A percentile compares a stretch with the other conserved stretches of the same genome.
These are phyloP conservation scores for Phytophthora citrophthora DNA, from an alignment of 352 stramenopile species.

Conservation along the genomic window DNA sequence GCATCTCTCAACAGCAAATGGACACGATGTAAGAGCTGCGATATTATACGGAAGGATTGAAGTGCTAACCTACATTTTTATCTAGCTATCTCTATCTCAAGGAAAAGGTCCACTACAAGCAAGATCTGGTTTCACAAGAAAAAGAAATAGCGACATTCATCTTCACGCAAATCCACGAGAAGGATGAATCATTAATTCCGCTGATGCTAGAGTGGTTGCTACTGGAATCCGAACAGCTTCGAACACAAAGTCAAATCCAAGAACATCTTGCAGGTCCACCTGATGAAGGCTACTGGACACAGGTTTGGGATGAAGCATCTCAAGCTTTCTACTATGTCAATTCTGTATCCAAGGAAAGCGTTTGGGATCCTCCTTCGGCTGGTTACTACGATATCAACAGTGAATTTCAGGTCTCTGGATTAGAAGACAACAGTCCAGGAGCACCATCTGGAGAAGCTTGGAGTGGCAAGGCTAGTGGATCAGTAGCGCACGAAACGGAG, in stretches of 20 bases:
- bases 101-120: slow-evolving; percentile 78
- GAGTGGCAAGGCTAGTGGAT: background rate
- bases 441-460: slow-evolving; percentile 2
- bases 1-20: slow-evolving; percentile 58
- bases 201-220: slow-evolving; percentile 81
- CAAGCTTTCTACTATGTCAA: slow-evolving; percentile 75
- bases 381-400: slow-evolving; percentile 73
- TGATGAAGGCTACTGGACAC: slow-evolving; percentile 62
- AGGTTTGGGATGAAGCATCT: slow-evolving; percentile 69
- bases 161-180: slow-evolving; percentile 61
- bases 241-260: slow-evolving; percentile 72
- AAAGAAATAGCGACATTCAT: slow-evolving; percentile 72
- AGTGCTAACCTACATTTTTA: slow-evolving; percentile 9
- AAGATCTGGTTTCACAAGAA: slow-evolving; percentile 73
- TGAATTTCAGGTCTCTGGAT: slow-evolving; percentile 49
- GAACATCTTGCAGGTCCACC: slow-evolving; percentile 48
- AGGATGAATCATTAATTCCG: slow-evolving; percentile 61
- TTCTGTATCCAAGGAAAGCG: slow-evolving; percentile 56
- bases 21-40: slow-evolving; percentile 57
- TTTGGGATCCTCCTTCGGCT: slow-evolving; percentile 62
- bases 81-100: slow-evolving; percentile 80
- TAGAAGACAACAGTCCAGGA: slow-evolving; percentile 7
- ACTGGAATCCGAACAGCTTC: slow-evolving; percentile 70
- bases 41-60: background rate
- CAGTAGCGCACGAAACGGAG: background rate